A percentile compares a stretch with the other conserved stretches of the same genome.
These are phyloP conservation scores for Cucurbita pepo DNA, from an alignment of 306 rosid genomes.

Conservation along the genomic window DNA sequence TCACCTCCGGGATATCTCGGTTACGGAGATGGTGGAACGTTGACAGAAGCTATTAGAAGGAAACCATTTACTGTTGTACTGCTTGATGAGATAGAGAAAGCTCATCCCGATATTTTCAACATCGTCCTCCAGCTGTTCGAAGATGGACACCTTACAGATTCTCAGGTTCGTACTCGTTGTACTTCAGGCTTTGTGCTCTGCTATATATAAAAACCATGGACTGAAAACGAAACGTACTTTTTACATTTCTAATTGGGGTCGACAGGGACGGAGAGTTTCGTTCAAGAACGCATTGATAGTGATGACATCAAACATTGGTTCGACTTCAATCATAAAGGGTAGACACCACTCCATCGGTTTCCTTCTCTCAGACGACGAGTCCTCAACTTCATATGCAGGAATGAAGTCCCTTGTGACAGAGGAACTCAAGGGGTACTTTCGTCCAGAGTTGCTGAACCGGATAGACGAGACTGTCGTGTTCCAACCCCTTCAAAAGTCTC, in stretches of 20 bases:
- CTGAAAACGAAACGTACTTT: not conserved
- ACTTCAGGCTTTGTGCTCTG: not conserved
- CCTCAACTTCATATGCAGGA: conserved; percentile 46
- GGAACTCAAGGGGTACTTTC: conserved; percentile 75
- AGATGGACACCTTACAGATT: conserved; percentile 88
- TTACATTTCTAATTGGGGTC: conserved; percentile 15
- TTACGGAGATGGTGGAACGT: conserved; percentile 74
- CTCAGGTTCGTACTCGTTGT: conserved; percentile 47
- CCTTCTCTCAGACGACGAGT: conserved; percentile 43
- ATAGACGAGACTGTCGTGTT: conserved; percentile 85
- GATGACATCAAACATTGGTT: conserved; percentile 93
- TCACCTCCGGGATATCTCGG: conserved; percentile 93
- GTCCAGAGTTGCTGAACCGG: conserved; percentile 87
- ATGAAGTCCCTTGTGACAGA: conserved; percentile 61
- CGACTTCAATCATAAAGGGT: conserved; percentile 73
- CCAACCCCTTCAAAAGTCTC: conserved; percentile 62
- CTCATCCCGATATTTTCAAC: conserved; percentile 87
- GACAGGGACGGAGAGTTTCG: conserved; percentile 72
- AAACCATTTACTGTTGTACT: conserved; percentile 61
- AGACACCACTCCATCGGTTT: conserved; percentile 48
- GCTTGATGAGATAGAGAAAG: conserved; percentile 91
- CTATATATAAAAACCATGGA: not conserved
- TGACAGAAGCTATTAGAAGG: conserved; percentile 86
- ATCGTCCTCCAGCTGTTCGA: conserved; percentile 74
- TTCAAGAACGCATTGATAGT: conserved; percentile 77